Evolutionary conservation across 371 early-diverging fungal genomes (phyloP).

Genomic region (Blastocladiella emersonii): DNA sequence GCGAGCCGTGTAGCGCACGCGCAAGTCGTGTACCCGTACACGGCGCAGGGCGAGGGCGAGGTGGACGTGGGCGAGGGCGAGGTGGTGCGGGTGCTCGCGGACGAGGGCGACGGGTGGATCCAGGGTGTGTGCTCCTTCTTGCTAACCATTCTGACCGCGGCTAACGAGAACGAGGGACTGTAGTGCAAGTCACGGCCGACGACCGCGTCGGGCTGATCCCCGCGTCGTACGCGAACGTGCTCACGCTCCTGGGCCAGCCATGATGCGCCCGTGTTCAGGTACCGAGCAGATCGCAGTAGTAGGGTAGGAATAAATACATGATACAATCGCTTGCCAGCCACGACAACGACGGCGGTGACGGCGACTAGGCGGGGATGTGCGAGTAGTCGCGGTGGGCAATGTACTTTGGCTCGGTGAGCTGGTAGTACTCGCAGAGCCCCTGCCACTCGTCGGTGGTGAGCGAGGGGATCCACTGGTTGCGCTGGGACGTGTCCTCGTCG

Average conservation of each 20-base stretch:
- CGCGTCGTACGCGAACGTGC: conserved; percentile 44
- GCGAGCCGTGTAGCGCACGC: conserved; percentile 39
- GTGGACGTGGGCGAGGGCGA: conserved; percentile 52
- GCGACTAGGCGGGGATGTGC: no score
- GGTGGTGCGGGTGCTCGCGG: conserved; percentile 33
- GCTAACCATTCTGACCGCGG: neutral
- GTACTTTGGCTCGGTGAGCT: neutral
- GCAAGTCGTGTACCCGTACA: conserved; percentile 57
- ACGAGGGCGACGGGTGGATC: conserved; percentile 64
- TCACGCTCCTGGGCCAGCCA: no score
- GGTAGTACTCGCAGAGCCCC: neutral
- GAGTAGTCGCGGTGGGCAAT: neutral
- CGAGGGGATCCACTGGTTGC: neutral
- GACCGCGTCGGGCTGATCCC: conserved; percentile 66
- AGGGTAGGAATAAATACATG: no score
- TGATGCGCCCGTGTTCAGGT: no score
- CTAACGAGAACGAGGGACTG: conserved; percentile 1
- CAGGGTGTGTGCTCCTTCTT: conserved; percentile 35
- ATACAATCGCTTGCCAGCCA: no score
- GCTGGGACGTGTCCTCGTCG: neutral
- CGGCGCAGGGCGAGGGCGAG: conserved; percentile 58
- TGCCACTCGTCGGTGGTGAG: no score
- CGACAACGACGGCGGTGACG: no score
- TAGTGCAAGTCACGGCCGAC: conserved; percentile 35
- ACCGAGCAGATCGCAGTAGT: no score